Percentiles rank a stretch among this genome's conserved stretches.
Conservation (phyloP, 345 rosid species). For the Mangifera indica region DNA sequence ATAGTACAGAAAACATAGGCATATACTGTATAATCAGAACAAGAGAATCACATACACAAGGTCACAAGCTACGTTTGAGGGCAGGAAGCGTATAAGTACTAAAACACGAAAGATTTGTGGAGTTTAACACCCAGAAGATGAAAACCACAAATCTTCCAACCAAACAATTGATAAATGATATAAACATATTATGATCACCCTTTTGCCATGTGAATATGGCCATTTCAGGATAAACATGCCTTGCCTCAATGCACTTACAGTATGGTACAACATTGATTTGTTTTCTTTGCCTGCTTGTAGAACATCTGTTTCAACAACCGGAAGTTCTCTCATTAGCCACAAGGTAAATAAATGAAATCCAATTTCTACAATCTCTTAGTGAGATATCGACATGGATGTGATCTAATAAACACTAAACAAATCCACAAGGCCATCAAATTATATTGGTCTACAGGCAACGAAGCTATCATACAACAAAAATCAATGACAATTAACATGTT, state of each 20-base stretch:
- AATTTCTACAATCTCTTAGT: neutral
- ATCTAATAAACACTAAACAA: neutral
- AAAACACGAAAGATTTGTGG: neutral
- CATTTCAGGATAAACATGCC: constrained; percentile 4
- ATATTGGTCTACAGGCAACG: neutral
- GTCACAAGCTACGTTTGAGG: neutral
- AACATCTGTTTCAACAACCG: constrained; percentile 75
- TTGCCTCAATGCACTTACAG: constrained; percentile 47
- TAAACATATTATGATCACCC: constrained; percentile 27
- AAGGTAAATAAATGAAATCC: neutral
- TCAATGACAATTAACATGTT: neutral
- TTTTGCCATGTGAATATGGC: constrained; percentile 9
- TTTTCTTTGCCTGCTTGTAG: constrained; percentile 97
- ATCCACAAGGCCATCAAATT: neutral
- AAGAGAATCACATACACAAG: neutral
- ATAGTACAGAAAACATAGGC: no score
- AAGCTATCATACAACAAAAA: neutral
- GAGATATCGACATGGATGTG: neutral
- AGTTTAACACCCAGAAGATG: constrained; percentile 8
- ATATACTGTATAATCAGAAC: neutral
- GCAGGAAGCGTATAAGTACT: neutral
- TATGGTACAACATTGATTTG: constrained; percentile 85
- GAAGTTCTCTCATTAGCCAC: constrained; percentile 10
- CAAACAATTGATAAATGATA: constrained; percentile 34
- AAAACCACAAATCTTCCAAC: constrained; percentile 22